Conservation (phyloP, 345 rosid species). For the Geranium brycei region DNA sequence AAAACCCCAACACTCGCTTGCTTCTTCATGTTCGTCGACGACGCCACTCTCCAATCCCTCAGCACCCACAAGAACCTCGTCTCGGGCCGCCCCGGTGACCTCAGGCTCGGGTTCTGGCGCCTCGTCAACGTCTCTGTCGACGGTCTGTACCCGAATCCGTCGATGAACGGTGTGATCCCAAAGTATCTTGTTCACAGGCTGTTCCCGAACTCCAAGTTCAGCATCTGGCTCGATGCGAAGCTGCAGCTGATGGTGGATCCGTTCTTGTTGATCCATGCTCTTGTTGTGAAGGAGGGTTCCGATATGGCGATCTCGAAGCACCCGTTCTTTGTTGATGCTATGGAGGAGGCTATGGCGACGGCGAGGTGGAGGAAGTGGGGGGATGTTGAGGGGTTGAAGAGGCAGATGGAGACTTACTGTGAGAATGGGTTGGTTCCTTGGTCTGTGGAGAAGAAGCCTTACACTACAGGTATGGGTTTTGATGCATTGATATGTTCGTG, state of each 20-base stretch:
- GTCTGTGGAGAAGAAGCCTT: conserved; percentile 55
- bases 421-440: conserved; percentile 74
- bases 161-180: conserved; percentile 87
- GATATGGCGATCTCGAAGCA: conserved; percentile 81
- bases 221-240: conserved; percentile 88
- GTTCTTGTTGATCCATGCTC: conserved; percentile 50
- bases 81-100: conserved; percentile 10
- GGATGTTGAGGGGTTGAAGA: conserved; percentile 41
- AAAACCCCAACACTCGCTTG: conserved; percentile 42
- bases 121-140: conserved; percentile 32
- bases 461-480: conserved; percentile 47
- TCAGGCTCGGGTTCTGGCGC: conserved; percentile 59
- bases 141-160: conserved; percentile 46
- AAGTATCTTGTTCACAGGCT: conserved; percentile 69
- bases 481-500: too few species aligned
- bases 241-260: conserved; percentile 79
- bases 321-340: conserved; percentile 52
- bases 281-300: conserved; percentile 31
- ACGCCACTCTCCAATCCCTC: conserved; percentile 37
- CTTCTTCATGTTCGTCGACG: conserved; percentile 88
- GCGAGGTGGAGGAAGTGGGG: conserved; percentile 93
- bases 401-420: conserved; percentile 87
- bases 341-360: conserved; percentile 96
- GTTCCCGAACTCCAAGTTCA: conserved; percentile 68
- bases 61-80: conserved; percentile 28